Base-by-base conservation (phyloP, 768 basidiomycete genomes). In the Lactarius deliciosus region DNA sequence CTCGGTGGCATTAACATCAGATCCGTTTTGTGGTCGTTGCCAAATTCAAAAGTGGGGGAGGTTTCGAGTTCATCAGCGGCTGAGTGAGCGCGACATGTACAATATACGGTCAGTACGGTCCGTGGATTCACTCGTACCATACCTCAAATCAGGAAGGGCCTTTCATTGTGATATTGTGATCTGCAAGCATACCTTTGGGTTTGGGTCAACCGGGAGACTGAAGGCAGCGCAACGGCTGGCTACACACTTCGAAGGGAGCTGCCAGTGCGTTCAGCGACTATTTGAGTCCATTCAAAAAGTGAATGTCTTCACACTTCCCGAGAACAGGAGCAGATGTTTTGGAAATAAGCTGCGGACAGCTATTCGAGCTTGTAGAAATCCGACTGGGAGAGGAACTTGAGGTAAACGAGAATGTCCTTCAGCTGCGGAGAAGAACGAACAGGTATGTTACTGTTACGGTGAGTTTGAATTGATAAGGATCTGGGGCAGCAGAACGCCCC, bases 11-110 rank as follows among this genome's bases (percentile, higher is more conserved):
- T 40, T 54, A 28, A 25, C 11, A 62, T 20, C 3, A 36, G 25
- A 13, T 50, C 20, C 55, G 56, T 54, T 13, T 53, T 45, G 0
- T 41, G 7, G 20, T 47, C 56, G 5, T 15, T 38, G 10, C 56
- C 38, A 11, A 34, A 57, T 15, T 0, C 40, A 30, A 66, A 62
- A 34, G n/a, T 30, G 36, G 36, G 57, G 45, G 22, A 10, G 55
- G 59, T 45, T n/a, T 57, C 25, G 28, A 40, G n/a, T 55, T 38
- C 47, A 50, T 61, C n/a, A 57, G 18, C 45, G 32, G 10, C 60
- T 57, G 43, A 15, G 4, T 50, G n/a, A 40, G 22, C 11, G 13
- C 22, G 25, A 15, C 15, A 40, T 15, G 11, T 40, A 7, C 36
- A 28, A 25, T 5, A 22, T 13, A 22, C 47, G 8, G 20, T n/a